Percentiles rank a stretch among this genome's conserved stretches.
Conservation (phyloP, 108 stramenopile genomes). For the Nitzschia sp. region DNA sequence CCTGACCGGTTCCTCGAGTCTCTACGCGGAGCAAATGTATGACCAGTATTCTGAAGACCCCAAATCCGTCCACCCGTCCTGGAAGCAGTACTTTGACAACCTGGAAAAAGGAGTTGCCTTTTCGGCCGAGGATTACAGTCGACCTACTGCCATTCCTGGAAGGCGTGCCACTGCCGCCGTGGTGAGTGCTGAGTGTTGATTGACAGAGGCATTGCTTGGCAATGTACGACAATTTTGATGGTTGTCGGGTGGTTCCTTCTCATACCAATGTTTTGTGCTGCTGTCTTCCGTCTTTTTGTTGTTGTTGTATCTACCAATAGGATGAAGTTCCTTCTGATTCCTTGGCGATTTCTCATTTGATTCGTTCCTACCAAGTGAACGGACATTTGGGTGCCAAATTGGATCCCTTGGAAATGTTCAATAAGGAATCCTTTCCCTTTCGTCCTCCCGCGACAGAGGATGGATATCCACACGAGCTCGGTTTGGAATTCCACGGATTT, state of each 20-base stretch:
- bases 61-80: conserved; percentile 63
- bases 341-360: conserved; percentile 90
- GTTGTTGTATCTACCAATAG: conserved; percentile 5
- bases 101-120: conserved; percentile 44
- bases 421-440: conserved; percentile 75
- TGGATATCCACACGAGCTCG: conserved; percentile 83
- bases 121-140: conserved; percentile 37
- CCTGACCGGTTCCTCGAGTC: conserved; percentile 62
- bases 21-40: conserved; percentile 90
- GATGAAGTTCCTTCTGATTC: conserved; percentile 84
- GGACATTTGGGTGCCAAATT: conserved; percentile 95
- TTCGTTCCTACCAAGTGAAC: conserved; percentile 96
- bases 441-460: conserved; percentile 47
- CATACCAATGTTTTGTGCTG: not conserved
- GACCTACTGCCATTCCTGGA: conserved; percentile 42
- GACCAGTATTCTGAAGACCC: conserved; percentile 73
- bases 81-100: conserved; percentile 67
- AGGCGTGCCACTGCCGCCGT: conserved; percentile 40
- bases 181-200: conserved; percentile 27
- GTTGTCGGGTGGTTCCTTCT: not conserved
- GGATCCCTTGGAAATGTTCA: conserved; percentile 93
- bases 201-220: not conserved
- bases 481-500: conserved; percentile 92
- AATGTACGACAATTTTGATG: conserved; percentile 12
- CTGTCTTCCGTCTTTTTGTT: not conserved